Evolutionary conservation across 2,329 filamentous ascomycete species (phyloP).

Genomic region (Colletotrichum magnum): DNA sequence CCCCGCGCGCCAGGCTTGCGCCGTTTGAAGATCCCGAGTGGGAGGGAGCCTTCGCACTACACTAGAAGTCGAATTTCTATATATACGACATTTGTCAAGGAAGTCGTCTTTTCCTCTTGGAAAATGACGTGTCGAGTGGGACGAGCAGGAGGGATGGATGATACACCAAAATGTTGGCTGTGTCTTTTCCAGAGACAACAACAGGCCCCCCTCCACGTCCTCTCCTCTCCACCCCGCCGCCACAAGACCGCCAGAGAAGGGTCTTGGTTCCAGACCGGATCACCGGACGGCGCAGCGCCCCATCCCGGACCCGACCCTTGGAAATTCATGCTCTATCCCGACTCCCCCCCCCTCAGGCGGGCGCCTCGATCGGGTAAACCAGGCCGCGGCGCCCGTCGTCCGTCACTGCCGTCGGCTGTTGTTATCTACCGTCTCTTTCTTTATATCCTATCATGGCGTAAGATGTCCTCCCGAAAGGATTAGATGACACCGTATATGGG

Average conservation of each 20-base stretch:
- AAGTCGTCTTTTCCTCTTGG: not conserved
- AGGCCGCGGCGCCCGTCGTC: not conserved
- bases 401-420: too few species aligned
- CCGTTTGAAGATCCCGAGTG: not conserved
- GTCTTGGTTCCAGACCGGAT: constrained; percentile 22
- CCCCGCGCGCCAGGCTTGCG: not conserved
- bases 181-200: not conserved
- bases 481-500: too few species aligned
- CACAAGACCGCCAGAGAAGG: not conserved
- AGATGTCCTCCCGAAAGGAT: too few species aligned
- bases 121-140: constrained; percentile 4
- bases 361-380: not conserved
- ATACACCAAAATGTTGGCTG: constrained; percentile 6
- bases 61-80: not conserved
- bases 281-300: constrained; percentile 26
- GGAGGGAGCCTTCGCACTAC: not conserved
- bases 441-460: too few species aligned
- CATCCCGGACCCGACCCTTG: constrained; percentile 6
- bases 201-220: not conserved
- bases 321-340: constrained; percentile 16
- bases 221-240: not conserved
- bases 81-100: not conserved
- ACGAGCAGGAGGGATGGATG: not conserved
- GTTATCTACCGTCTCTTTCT: too few species aligned
- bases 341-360: not conserved